Evolutionary conservation across 441 rosid species (phyloP).

Genomic region (Viola pubescens): DNA sequence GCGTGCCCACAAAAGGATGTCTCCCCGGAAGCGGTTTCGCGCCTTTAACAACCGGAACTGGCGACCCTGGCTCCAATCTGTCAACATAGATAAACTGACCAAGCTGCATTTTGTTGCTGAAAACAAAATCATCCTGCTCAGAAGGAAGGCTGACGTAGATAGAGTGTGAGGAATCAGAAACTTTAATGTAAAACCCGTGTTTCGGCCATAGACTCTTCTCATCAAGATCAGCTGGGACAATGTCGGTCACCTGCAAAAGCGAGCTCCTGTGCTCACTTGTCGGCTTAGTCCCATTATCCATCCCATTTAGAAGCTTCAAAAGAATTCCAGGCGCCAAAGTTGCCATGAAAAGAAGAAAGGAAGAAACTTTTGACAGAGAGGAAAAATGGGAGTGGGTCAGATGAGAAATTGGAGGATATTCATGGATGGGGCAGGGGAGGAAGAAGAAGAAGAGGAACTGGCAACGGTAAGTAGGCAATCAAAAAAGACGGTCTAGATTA

Average conservation of each 20-base stretch:
- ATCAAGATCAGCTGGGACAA: constrained; percentile 88
- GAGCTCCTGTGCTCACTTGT: constrained; percentile 84
- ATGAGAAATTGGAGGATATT: neutral
- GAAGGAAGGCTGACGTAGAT: constrained; percentile 77
- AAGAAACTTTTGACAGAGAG: neutral
- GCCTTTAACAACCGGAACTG: constrained; percentile 70
- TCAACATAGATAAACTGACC: constrained; percentile 90
- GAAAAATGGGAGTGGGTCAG: neutral
- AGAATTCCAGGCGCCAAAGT: constrained; percentile 72
- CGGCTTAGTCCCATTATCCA: constrained; percentile 76
- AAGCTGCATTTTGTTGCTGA: constrained; percentile 82
- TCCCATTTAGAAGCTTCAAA: constrained; percentile 63
- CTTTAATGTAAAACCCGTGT: constrained; percentile 82
- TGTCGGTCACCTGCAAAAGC: constrained; percentile 77
- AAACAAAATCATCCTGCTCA: constrained; percentile 63
- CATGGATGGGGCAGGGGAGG: constrained; percentile 6
- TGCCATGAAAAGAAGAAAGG: constrained; percentile 43
- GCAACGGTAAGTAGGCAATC: constrained; percentile 37
- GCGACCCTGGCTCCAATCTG: constrained; percentile 74
- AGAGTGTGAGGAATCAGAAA: constrained; percentile 87
- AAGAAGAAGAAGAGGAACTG: constrained; percentile 3
- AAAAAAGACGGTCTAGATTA: constrained; percentile 1
- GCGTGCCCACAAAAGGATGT: constrained; percentile 76
- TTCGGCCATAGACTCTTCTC: constrained; percentile 78
- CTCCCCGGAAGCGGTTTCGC: constrained; percentile 85